Evolutionary conservation across 2,329 filamentous ascomycete genomes (phyloP).

Genomic region (Pyrenochaeta sp.): DNA sequence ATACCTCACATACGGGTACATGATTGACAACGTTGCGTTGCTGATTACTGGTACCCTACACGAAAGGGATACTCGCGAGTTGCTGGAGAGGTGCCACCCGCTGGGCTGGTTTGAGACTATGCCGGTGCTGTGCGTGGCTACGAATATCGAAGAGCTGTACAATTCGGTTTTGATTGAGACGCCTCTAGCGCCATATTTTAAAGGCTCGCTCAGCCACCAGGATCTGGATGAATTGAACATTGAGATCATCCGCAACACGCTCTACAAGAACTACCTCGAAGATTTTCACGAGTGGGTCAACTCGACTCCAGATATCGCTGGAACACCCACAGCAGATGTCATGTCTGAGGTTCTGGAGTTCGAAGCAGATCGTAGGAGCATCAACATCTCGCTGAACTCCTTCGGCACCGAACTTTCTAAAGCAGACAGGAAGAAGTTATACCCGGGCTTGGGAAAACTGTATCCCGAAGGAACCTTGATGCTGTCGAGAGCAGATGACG

Average conservation of each 20-base stretch:
- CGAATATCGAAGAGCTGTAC: constrained; percentile 98
- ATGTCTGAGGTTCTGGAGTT: constrained; percentile 98
- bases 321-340: constrained; percentile 89
- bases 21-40: constrained; percentile 99
- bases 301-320: constrained; percentile 82
- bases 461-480: constrained; percentile 95
- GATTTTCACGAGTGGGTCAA: constrained; percentile 97
- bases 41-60: constrained; percentile 98
- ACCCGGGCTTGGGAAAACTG: constrained; percentile 88
- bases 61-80: constrained; percentile 94
- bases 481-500: constrained; percentile 92
- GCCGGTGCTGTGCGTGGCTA: constrained; percentile 96
- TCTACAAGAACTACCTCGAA: constrained; percentile 99
- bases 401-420: constrained; percentile 97
- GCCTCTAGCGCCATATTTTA: constrained; percentile 95
- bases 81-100: constrained; percentile 94
- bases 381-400: constrained; percentile 99
- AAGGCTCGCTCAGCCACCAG: constrained; percentile 93
- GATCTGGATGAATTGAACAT: constrained; percentile 99
- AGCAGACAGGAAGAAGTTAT: constrained; percentile 92
- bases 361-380: constrained; percentile 93
- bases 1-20: constrained; percentile 98
- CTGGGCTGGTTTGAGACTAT: constrained; percentile 99
- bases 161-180: constrained; percentile 98
- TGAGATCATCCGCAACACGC: constrained; percentile 96